Evolutionary conservation across 345 rosid species (phyloP), one percentile per base, ranked within the genome.

Genomic region (Toxicodendron radicans): DNA sequence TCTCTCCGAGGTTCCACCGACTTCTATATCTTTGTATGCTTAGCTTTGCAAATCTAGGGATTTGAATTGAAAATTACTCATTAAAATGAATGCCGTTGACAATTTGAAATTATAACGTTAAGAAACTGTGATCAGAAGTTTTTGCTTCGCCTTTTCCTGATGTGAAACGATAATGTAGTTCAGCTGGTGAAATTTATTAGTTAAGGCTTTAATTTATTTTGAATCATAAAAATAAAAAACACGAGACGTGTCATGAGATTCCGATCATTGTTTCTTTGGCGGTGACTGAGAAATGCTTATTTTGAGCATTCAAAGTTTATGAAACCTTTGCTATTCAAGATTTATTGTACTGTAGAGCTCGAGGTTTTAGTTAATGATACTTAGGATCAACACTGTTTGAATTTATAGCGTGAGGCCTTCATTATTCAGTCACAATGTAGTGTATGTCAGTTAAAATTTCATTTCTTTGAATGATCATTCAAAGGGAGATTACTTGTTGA

Each of bases 1-100:
- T 83, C 95, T 68, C 89, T 92, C 70, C 91, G 92, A 88, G 93
- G 98, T 95, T 72, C 53, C 66, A 63, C 24, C 32, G 32, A 73
- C 64, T 61, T 64, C 49, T 11, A 13, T 69, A 2, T 62, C 18
- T 53, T 68, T 72, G n/a, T 60, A 1, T 33, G 7, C 33, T 64
- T 68, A 27, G 45, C 35, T 48, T 12, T 27, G 32, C 16, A 46
- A 59, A 27, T 59, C 46, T 43, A 27, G 20, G 58, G 12, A 27
- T 59, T 27, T 71, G 17, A 46, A 56, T 69, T 69, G 12, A 66
- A 66, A 66, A 23, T 66, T 0, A 30, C 70, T 49, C 3, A 66
- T 66, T 14, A 66, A 66, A 66, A 32, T 49, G 5, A 38, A 48
- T 48, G 0, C 23, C 57, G 8, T 66, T 48, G 57, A 14, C 57